These are phyloP conservation scores for Macadamia integrifolia DNA, from an alignment of 164 flowering plant species.

Conservation along the genomic window DNA sequence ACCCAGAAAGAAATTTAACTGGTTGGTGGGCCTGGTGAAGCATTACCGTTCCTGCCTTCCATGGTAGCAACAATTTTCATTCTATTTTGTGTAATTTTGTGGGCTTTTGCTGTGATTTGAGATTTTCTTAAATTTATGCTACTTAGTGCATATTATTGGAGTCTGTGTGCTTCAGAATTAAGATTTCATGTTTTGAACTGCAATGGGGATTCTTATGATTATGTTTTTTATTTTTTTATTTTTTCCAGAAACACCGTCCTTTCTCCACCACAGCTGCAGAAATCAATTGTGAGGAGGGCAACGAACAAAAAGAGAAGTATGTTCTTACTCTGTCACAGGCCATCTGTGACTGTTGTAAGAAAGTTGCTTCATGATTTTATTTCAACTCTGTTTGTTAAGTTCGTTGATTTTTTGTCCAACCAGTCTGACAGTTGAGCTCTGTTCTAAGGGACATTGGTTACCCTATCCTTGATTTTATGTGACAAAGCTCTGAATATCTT, in stretches of 20 bases:
- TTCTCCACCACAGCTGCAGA: slow-evolving; percentile 35
- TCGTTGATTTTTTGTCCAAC: neutral
- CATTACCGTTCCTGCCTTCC: too few species aligned
- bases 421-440: neutral
- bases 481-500: neutral
- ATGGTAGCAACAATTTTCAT: neutral
- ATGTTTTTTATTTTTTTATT: neutral
- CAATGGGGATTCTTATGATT: neutral
- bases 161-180: neutral
- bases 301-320: slow-evolving; percentile 34
- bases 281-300: slow-evolving; percentile 23
- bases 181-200: neutral
- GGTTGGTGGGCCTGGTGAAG: too few species aligned
- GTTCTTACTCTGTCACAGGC: slow-evolving; percentile 5
- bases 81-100: neutral
- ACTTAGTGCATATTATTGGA: neutral
- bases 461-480: neutral
- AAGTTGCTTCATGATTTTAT: neutral
- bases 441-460: neutral
- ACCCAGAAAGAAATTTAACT: neutral
- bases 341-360: neutral
- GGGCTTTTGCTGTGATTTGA: neutral
- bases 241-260: slow-evolving; percentile 24
- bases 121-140: neutral
- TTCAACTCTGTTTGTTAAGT: neutral